Conservation (phyloP, 345 rosid genomes). For the Sisymbrium altissimum region DNA sequence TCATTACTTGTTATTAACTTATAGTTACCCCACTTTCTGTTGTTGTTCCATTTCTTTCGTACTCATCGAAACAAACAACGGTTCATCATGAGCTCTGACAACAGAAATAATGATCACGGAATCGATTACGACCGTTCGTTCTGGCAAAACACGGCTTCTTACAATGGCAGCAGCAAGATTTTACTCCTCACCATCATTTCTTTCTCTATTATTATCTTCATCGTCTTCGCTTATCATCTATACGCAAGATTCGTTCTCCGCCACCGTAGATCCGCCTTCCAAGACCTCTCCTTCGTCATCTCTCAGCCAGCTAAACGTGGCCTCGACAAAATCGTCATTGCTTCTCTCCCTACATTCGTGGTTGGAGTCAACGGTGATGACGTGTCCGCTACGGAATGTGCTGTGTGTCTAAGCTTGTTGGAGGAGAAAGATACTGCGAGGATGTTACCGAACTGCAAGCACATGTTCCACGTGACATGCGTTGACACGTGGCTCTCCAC, state of each 20-base stretch:
- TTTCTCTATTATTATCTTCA: conserved; percentile 36
- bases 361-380: conserved; percentile 20
- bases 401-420: conserved; percentile 64
- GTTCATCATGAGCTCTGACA: conserved; percentile 14
- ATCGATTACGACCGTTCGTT: neutral
- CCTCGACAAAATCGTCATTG: conserved; percentile 45
- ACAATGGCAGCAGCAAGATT: conserved; percentile 42
- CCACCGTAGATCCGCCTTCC: conserved; percentile 39
- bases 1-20: neutral
- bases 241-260: conserved; percentile 42
- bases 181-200: conserved; percentile 44
- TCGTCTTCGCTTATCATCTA: conserved; percentile 40
- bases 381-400: conserved; percentile 40
- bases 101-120: neutral
- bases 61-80: neutral
- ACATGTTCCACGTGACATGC: conserved; percentile 66
- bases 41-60: neutral
- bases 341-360: conserved; percentile 49
- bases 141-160: conserved; percentile 11
- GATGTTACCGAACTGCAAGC: conserved; percentile 69
- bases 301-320: conserved; percentile 49
- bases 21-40: neutral
- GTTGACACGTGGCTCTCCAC: conserved; percentile 64
- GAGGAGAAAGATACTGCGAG: conserved; percentile 63
- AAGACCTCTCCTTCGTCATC: neutral